Percentiles rank a stretch among this genome's conserved stretches.
phyloP scores from a whole-genome alignment of 2,329 filamentous ascomycete genomes.

The Diaporthe aspalathi region DNA sequence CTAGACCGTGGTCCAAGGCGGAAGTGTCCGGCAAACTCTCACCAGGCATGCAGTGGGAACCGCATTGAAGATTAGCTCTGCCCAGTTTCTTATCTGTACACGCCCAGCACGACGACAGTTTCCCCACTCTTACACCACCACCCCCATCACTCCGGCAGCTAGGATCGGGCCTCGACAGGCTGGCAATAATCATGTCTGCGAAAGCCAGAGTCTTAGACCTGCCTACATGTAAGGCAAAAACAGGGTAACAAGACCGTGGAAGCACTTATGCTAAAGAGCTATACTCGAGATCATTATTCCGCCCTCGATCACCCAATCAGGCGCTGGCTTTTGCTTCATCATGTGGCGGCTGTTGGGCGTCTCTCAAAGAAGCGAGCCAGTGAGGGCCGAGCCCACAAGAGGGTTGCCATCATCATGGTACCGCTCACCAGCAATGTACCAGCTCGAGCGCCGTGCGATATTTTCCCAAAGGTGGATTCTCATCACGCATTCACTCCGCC shows the following conservation, averaged over 20 bases:
- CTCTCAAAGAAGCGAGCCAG: slow-evolving; percentile 1
- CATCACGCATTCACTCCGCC: slow-evolving; percentile 49
- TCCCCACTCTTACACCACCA: slow-evolving; percentile 34
- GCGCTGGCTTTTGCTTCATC: background rate
- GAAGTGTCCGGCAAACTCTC: slow-evolving; percentile 9
- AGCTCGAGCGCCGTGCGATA: slow-evolving; percentile 57
- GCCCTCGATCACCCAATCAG: background rate
- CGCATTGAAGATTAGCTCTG: background rate
- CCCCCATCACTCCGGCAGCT: slow-evolving; percentile 6
- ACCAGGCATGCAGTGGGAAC: too few relatives aligned
- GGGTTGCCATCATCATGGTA: slow-evolving; percentile 59
- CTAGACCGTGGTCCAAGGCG: background rate
- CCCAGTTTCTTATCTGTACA: background rate
- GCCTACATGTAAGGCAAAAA: slow-evolving; percentile 2
- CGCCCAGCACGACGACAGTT: background rate
- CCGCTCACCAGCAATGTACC: slow-evolving; percentile 54
- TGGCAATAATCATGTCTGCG: background rate
- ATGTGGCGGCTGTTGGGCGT: slow-evolving; percentile 35
- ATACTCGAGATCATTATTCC: background rate
- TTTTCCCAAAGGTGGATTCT: slow-evolving; percentile 56
- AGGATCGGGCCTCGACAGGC: background rate
- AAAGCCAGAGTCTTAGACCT: background rate
- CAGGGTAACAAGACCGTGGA: background rate
- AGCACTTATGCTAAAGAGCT: too few relatives aligned
- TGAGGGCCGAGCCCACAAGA: slow-evolving; percentile 42